phyloP scores from a whole-genome alignment of 1,284 basidiomycete genomes.

The Papiliotrema terrestris region DNA sequence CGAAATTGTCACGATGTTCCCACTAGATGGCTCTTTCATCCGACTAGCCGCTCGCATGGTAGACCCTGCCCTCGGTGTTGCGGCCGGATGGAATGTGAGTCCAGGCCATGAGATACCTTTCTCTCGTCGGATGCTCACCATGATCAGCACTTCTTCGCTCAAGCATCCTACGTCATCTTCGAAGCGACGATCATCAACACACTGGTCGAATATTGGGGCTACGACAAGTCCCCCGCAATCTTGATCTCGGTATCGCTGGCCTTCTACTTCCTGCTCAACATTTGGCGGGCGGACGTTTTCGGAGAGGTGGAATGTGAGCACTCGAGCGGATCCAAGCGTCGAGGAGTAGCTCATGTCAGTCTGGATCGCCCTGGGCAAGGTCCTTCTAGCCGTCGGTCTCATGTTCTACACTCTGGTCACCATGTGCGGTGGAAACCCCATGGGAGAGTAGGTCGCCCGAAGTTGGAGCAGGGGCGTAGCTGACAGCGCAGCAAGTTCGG shows the following conservation, averaged over 20 bases:
- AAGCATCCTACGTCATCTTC: constrained; percentile 21
- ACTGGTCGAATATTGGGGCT: constrained; percentile 29
- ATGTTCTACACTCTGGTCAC: constrained; percentile 64
- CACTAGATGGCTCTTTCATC: constrained; percentile 24
- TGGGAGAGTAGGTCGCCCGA: constrained; percentile 16
- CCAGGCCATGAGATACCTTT: too few species aligned
- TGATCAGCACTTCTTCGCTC: constrained; percentile 12
- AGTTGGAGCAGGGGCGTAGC: background rate
- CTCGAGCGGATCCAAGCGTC: background rate
- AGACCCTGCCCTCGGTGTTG: constrained; percentile 21
- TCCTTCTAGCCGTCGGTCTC: constrained; percentile 34
- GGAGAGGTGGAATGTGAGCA: constrained; percentile 34
- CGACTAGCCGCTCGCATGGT: constrained; percentile 23
- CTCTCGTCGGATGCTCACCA: too few species aligned
- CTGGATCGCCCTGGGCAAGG: constrained; percentile 36
- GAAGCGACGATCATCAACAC: constrained; percentile 24
- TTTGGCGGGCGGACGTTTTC: constrained; percentile 39
- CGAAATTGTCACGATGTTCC: constrained; percentile 25
- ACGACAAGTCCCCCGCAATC: constrained; percentile 40
- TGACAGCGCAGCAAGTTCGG: constrained; percentile 39
- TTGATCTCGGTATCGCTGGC: constrained; percentile 49
- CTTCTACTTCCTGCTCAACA: constrained; percentile 48
- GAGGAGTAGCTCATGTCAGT: constrained; percentile 11
- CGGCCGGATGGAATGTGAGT: constrained; percentile 25
- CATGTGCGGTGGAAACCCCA: constrained; percentile 65